Evolutionary conservation across 2,329 filamentous ascomycete genomes (phyloP), one percentile per base, ranked within the genome.

Genomic region (Chaetomium strumarium): DNA sequence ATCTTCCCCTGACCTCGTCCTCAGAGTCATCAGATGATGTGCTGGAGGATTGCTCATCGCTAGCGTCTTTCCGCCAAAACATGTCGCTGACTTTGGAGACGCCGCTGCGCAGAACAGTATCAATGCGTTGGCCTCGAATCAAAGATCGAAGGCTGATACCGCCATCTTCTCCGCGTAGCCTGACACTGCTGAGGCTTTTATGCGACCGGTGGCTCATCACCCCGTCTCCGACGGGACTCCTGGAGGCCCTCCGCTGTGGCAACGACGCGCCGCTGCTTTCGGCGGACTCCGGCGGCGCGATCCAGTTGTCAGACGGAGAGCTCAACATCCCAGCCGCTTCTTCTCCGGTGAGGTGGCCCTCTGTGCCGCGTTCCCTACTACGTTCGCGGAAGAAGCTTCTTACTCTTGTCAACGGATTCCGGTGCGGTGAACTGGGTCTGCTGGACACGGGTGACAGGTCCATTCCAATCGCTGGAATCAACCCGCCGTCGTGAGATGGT

Each of bases 81-180:
- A 83, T 70, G 46, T 81, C 79, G 30, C 78, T 75, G 13, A 83
- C 66, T 60, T 76, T 80, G 24, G 77, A 79, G 6, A 82, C 77
- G 20, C 79, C 70, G 7, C 74, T 79, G 24, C 78, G 76, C 41
- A 95, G 79, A 30, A 89, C 77, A 30, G 81, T 86, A 55, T 89
- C 87, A 57, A 92, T 83, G 51, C 86, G 78, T 46, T 83, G 80
- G 2, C 84, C 85, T 69, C 90, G 92, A 69, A 96, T 86, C 44
- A 96, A 84, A 7, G 85, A 83, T 39, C 84, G 81, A 9, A 90
- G 75, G 34, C 80, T 82, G 16, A 59, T 55, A 10, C 80, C 81
- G 37, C 69, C 65, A 49, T 78, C 72, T 37, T 78, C 73, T 20
- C 63, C 59, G 51, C 66, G 72, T 16, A 71, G 66, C 19, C 70